Conservation (phyloP, 306 rosid species). For the Vicia sativa region DNA sequence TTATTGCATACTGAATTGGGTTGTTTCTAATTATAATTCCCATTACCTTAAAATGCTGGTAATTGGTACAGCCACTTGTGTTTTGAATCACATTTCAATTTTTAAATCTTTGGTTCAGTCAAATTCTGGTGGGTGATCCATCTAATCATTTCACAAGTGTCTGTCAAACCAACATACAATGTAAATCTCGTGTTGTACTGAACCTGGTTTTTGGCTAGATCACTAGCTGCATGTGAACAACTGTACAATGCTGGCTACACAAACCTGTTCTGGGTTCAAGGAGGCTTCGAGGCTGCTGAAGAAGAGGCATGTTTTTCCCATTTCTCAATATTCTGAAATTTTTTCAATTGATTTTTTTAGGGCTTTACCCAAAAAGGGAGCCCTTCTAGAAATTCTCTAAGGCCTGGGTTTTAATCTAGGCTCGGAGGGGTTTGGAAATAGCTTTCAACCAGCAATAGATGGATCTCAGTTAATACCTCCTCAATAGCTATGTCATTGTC, state of each 20-base stretch:
- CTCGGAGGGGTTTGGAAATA: too few species aligned
- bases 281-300: slow-evolving; percentile 88
- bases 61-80: slow-evolving; percentile 22
- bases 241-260: slow-evolving; percentile 80
- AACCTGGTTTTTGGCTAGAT: slow-evolving; percentile 57
- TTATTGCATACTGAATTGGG: slow-evolving; percentile 34
- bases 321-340: slow-evolving; percentile 33
- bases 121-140: slow-evolving; percentile 14
- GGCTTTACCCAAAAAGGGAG: too few species aligned
- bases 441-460: too few species aligned
- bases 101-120: slow-evolving; percentile 10
- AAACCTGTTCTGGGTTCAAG: slow-evolving; percentile 95
- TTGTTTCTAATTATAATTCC: slow-evolving; percentile 20
- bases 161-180: slow-evolving; percentile 20
- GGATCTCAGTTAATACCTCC: too few species aligned
- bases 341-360: neutral
- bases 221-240: slow-evolving; percentile 87
- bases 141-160: slow-evolving; percentile 22
- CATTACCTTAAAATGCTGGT: slow-evolving; percentile 27
- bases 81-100: slow-evolving; percentile 17
- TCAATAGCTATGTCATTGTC: too few species aligned
- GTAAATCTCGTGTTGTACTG: slow-evolving; percentile 16
- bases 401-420: too few species aligned
- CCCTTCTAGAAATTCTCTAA: too few species aligned
- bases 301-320: slow-evolving; percentile 67